Evolutionary conservation across 1,284 basidiomycete genomes (phyloP).

Genomic region (Coniferiporia sulphurascens): DNA sequence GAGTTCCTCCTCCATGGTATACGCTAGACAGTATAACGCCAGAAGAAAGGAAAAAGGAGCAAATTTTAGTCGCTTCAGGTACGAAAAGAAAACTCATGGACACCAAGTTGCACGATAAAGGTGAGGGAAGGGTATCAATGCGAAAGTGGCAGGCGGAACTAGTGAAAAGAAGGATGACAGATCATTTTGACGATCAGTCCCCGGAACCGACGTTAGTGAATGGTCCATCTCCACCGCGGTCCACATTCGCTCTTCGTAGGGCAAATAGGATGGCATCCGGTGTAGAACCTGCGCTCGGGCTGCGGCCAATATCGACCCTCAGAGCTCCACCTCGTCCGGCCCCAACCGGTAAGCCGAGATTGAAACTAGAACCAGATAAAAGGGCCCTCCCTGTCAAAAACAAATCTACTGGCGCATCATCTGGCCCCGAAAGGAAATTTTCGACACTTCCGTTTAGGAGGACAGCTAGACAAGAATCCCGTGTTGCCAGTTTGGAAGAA

Average conservation of each 20-base stretch:
- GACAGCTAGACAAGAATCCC: neutral
- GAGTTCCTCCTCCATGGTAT: constrained; percentile 4
- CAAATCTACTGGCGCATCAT: no score
- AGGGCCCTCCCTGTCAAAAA: neutral
- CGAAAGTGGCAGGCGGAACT: neutral
- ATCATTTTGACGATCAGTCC: neutral
- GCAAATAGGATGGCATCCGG: neutral
- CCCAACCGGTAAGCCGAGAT: neutral
- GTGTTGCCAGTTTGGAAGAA: neutral
- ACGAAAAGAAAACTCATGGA: neutral
- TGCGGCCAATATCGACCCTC: constrained; percentile 3
- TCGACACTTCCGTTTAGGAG: no score
- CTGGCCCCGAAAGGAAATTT: no score
- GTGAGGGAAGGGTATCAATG: constrained; percentile 2
- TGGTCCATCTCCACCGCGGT: constrained; percentile 1
- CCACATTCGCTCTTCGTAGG: neutral
- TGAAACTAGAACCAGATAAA: constrained; percentile 1
- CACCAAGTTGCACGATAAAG: neutral
- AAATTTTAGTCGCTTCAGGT: neutral
- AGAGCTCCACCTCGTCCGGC: neutral
- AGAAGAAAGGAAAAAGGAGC: neutral
- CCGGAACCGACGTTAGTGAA: neutral
- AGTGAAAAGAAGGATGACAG: neutral
- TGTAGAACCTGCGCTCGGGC: neutral
- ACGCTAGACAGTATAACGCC: constrained; percentile 1